These are phyloP conservation scores for Cenococcum geophilum DNA, from an alignment of 495 filamentous ascomycete species.

Conservation along the genomic window DNA sequence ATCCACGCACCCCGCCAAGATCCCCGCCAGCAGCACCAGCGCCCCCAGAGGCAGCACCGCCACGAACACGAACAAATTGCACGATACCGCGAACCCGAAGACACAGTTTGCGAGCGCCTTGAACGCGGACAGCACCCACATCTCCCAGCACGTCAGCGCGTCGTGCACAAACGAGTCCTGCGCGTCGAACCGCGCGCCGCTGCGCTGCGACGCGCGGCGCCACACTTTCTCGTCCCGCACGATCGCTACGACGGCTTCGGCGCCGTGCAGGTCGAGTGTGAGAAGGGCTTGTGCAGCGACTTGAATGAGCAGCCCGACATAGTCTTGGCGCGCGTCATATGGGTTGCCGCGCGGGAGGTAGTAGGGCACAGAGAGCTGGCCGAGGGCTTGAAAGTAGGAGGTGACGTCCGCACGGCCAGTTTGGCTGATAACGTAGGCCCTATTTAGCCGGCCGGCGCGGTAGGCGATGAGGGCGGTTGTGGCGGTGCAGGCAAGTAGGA, in stretches of 20 bases:
- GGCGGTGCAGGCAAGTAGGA: background rate
- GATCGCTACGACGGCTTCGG: conserved; percentile 45
- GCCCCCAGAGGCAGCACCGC: conserved; percentile 38
- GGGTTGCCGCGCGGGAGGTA: conserved; percentile 28
- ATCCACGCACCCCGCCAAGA: conserved; percentile 39
- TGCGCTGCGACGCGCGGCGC: conserved; percentile 28
- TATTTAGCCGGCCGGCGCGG: background rate
- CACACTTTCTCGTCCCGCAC: conserved; percentile 44
- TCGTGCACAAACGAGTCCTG: conserved; percentile 30
- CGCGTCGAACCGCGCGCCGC: conserved; percentile 6
- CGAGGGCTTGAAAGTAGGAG: background rate
- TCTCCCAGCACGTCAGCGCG: conserved; percentile 43
- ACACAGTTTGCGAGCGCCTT: conserved; percentile 47
- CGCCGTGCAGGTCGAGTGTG: conserved; percentile 43
- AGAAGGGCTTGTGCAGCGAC: conserved; percentile 34
- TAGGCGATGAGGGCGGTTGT: background rate
- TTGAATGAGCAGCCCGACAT: conserved; percentile 25
- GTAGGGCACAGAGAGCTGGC: conserved; percentile 20
- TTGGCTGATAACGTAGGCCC: background rate
- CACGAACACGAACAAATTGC: conserved; percentile 3
- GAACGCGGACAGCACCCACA: conserved; percentile 39
- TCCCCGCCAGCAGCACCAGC: conserved; percentile 33
- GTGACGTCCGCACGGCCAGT: background rate
- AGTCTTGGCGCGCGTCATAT: too few relatives aligned
- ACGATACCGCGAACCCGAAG: conserved; percentile 37